These are phyloP conservation scores for Fusarium agapanthi DNA, from an alignment of 2,329 filamentous ascomycete species.

Conservation along the genomic window DNA sequence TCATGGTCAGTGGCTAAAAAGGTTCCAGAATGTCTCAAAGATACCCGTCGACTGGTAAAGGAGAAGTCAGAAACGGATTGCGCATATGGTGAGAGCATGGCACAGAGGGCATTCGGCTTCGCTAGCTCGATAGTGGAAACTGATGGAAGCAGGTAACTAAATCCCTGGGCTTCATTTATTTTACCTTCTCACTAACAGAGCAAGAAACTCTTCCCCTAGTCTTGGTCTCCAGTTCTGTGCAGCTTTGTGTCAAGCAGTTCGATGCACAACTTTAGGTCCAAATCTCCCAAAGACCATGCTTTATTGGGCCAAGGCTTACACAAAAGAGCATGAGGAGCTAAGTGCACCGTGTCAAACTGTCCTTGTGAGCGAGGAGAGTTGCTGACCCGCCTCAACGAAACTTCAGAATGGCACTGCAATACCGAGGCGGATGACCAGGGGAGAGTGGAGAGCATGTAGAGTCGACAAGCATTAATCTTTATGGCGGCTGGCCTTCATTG, in stretches of 20 bases:
- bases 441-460: no score
- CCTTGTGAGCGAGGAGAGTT: not conserved
- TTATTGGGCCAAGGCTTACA: accelerated
- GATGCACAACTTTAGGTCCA: accelerated
- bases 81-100: no score
- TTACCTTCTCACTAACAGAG: no score
- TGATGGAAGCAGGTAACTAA: accelerated
- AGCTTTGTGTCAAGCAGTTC: not conserved
- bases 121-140: not conserved
- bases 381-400: not conserved
- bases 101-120: not conserved
- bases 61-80: not conserved
- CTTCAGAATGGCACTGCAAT: not conserved
- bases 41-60: no score
- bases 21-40: not conserved
- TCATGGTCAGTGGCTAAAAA: no score
- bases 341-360: not conserved
- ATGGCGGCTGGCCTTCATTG: not conserved
- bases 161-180: accelerated
- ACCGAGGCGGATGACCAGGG: not conserved
- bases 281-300: accelerated
- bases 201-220: not conserved
- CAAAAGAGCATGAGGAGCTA: not conserved
- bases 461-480: not conserved
- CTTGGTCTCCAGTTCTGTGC: not conserved